Percentiles rank a stretch among this genome's conserved stretches.
Evolutionary conservation across 228 moss, liverwort and hornwort species (phyloP).

Genomic region (Sphagnum magellanicum): DNA sequence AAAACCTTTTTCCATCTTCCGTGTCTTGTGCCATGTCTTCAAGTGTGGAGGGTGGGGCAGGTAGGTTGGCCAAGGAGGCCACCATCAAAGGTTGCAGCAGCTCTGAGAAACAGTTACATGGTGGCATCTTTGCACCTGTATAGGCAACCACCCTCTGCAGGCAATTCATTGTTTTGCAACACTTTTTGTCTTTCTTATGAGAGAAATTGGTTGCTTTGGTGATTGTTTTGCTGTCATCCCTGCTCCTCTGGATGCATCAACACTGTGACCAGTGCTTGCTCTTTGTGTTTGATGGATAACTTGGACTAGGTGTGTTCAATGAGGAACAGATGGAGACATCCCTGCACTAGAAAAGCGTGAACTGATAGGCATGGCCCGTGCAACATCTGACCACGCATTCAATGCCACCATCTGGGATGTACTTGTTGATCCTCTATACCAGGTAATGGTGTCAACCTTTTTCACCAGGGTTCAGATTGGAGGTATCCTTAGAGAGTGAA

Average conservation of each 20-base stretch:
- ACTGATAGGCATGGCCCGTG: slow-evolving; percentile 98
- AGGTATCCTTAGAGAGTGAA: not conserved
- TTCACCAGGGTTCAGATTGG: not conserved
- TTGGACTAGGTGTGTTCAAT: too few relatives aligned
- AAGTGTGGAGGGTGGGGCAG: slow-evolving; percentile 24
- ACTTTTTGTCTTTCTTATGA: too few relatives aligned
- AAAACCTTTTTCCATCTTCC: not conserved
- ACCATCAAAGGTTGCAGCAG: slow-evolving; percentile 92
- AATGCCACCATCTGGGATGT: slow-evolving; percentile 99
- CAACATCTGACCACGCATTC: slow-evolving; percentile 97
- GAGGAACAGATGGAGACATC: slow-evolving; percentile 44
- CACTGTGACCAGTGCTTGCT: too few relatives aligned
- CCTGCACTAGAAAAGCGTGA: slow-evolving; percentile 60
- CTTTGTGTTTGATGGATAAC: too few relatives aligned
- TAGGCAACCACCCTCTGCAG: slow-evolving; percentile 44
- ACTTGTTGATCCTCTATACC: slow-evolving; percentile 91
- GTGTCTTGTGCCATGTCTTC: not conserved
- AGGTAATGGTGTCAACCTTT: slow-evolving; percentile 31
- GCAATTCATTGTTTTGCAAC: slow-evolving; percentile 8
- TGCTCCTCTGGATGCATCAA: too few relatives aligned
- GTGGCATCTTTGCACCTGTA: slow-evolving; percentile 82
- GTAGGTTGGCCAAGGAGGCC: slow-evolving; percentile 99
- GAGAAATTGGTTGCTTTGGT: too few relatives aligned
- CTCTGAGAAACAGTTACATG: slow-evolving; percentile 97
- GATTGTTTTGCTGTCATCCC: too few relatives aligned